A percentile compares a stretch with the other conserved stretches of the same genome.
Evolutionary conservation across 192 early-diverging fungal species (phyloP).

Genomic region (Phlyctochytrium arcticum): DNA sequence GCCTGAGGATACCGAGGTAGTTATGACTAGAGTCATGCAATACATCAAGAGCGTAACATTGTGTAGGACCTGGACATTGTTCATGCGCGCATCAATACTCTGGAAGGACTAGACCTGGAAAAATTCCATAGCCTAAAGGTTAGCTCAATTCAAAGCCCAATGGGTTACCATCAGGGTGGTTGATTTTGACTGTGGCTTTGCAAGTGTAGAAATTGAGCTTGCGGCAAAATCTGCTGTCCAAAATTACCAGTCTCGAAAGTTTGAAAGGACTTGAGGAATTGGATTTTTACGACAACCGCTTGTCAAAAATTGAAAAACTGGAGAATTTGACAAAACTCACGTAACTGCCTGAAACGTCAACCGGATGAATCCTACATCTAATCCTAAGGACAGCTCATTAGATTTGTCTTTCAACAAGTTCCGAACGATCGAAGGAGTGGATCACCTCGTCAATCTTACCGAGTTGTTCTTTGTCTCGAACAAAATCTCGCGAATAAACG

Average conservation of each 20-base stretch:
- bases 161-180: conserved; percentile 8
- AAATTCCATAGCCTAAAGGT: conserved; percentile 69
- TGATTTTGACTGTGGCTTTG: not conserved
- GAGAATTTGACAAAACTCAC: conserved; percentile 54
- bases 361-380: not conserved
- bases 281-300: conserved; percentile 95
- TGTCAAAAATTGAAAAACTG: conserved; percentile 68
- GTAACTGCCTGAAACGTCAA: conserved; percentile 33
- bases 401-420: conserved; percentile 98
- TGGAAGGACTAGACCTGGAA: conserved; percentile 50
- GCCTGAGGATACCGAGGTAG: conserved; percentile 44
- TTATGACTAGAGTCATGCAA: too few relatives aligned
- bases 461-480: conserved; percentile 93
- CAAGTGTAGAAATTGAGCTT: conserved; percentile 67
- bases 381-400: conserved; percentile 39
- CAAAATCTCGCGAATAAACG: conserved; percentile 80
- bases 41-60: not conserved
- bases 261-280: conserved; percentile 67
- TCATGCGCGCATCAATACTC: conserved; percentile 57
- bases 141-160: not conserved
- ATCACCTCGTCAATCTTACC: conserved; percentile 52
- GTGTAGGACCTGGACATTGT: conserved; percentile 64
- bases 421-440: conserved; percentile 67
- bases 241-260: conserved; percentile 57
- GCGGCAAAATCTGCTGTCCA: conserved; percentile 78